Base-by-base conservation (phyloP, 768 basidiomycete species). In the Trametes meyenii region DNA sequence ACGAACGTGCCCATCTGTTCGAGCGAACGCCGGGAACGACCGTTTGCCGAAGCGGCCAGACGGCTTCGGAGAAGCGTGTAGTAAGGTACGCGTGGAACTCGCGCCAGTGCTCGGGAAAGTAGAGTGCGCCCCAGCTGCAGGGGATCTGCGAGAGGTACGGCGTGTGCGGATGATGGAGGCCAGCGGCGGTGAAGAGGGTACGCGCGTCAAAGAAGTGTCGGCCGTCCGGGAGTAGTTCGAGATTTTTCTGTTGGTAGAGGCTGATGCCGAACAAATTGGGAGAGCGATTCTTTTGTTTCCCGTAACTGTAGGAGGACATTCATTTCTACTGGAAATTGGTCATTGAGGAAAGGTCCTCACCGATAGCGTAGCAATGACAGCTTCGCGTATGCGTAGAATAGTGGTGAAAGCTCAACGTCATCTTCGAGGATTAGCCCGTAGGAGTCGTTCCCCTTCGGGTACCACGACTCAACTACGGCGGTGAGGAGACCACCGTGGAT, bases 121-220 rank as follows among this genome's bases (percentile, higher is more conserved):
- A 96, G 39, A 92, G 79, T 2, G 91, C 93, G 14, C 93, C 94
- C 93, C 92, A 96, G 74, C 90, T 92, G 73, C 93, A 94, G 0
- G 93, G 94, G 11, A 93, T 85, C 60, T 91, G 89, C 0, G 92
- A 93, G 44, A 95, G 83, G 72, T 93, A 95, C 0, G 94, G 92
- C 0, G 85, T 85, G 0, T 78, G 75, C 0, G 81, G 74, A 45
- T 80, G 63, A 0, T 75, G 56, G n/a, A 84, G 50, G 2, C 76
- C 76, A 11, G 73, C 65, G 0, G 72, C 61, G 11, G 72, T 69
- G 71, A 95, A 90, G 21, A 88, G 73, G 0, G 69, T 60, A 61
- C 83, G 85, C 1, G 92, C 84, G 71, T 89, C 75, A 73, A 94
- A 94, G 21, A 80, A 76, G 40, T 78, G 81, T 3, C 92, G 81